These are phyloP conservation scores for Acanthamoeba castellanii DNA, from an alignment of 208 protist genomes.

Conservation along the genomic window DNA sequence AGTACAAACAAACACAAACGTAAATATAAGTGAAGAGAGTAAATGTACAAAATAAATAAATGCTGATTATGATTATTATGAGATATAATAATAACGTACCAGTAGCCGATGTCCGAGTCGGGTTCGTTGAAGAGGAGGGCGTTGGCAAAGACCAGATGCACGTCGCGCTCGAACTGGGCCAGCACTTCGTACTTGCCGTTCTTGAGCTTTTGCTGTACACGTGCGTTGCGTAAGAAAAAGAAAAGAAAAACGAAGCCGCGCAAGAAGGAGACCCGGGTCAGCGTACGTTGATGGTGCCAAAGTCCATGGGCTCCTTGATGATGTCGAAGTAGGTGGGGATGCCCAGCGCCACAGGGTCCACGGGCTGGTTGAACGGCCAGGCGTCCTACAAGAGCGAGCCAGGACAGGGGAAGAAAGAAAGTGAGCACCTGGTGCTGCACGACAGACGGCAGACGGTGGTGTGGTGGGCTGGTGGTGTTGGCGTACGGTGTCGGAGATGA, in stretches of 20 bases:
- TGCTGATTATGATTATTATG: neutral
- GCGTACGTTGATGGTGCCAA: constrained; percentile 80
- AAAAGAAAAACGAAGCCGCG: neutral
- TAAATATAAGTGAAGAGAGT: too few species aligned
- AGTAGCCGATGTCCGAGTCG: constrained; percentile 2
- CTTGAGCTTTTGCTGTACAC: constrained; percentile 7
- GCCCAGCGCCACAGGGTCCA: constrained; percentile 86
- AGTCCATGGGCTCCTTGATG: constrained; percentile 90
- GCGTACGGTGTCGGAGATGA: neutral
- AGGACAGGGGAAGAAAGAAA: constrained; percentile 1
- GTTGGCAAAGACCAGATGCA: constrained; percentile 16
- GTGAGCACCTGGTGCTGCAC: neutral
- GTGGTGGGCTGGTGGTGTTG: neutral
- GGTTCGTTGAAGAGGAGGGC: constrained; percentile 23
- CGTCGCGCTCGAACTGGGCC: constrained; percentile 1
- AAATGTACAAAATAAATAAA: neutral
- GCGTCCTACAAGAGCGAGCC: constrained; percentile 65
- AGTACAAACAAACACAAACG: too few species aligned
- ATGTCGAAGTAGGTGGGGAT: constrained; percentile 89
- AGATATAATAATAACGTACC: neutral
- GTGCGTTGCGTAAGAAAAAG: neutral
- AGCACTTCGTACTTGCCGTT: neutral
- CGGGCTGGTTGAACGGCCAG: too few species aligned
- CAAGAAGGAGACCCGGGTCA: neutral
- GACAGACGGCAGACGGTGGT: neutral